Base-by-base conservation (phyloP, 345 rosid genomes). In the Hibiscus tridactylites region DNA sequence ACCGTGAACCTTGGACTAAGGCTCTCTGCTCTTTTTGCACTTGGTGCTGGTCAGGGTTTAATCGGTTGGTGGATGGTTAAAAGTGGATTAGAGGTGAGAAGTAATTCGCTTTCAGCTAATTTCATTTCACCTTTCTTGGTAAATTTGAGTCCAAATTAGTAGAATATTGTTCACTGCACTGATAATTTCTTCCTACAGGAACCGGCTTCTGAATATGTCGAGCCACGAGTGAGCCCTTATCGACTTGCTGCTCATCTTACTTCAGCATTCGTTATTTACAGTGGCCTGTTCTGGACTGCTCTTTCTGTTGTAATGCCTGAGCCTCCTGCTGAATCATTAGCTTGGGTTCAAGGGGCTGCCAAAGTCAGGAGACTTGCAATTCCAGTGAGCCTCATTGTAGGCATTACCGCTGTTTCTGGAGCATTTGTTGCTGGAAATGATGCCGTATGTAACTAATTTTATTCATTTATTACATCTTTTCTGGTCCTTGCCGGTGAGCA, bases 51-150 rank as follows among this genome's bases (percentile, higher is more conserved):
- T 61, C 97, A 90, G 88, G 97, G 99, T 73, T 78, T 92, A 70
- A 90, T 95, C 75, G 97, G 97, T 76, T 95, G 97, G 97, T 95
- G 99, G 99, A 92, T 95, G 99, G 99, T 95, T 35, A 95, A 90
- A 81, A 95, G 99, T 77, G 99, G 99, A 74, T 75, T 95, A 77
- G 99, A 92, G 96, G 98, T 90, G 76, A 78, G 71, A 60, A 56
- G 33, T 60, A 49, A 74, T 58, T 13, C 13, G 16, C 19, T 60
- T 12, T 31, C 60, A 49, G 26, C 42, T 49, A 15, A 8, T 67
- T n/a, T 49, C 16, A 9, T 28, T 70, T 2, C 17, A 5, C 42
- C 42, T 37, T 37, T 37, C 42, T 35, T 74, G 3, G 3, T 39
- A 21, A 10, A 37, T 29, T 16, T 61, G 44, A 10, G 4, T 47